Evolutionary conservation across 2,329 filamentous ascomycete species (phyloP), one percentile per base, ranked within the genome.

Genomic region (Claviceps sp.): DNA sequence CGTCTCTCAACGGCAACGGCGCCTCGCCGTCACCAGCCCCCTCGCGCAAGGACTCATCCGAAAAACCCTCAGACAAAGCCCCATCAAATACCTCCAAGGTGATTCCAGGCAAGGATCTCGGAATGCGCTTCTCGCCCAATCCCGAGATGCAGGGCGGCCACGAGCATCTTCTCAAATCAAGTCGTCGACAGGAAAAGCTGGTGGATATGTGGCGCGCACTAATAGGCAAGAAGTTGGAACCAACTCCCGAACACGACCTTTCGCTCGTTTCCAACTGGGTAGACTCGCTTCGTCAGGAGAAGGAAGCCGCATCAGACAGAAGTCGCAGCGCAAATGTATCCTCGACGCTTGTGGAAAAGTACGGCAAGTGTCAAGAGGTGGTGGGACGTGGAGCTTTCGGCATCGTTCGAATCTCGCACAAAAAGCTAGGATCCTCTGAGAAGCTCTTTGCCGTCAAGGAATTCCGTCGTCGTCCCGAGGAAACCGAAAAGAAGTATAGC

Each of bases 371-470:
- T 65, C 91, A 97, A 65, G 93, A 98, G 67, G 83, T 98, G 37
- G 88, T 98, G 24, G 93, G 93, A 20, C 88, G 91, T 40, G 93
- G 93, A 55, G 93, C 93, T 43, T 98, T 98, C 67, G 93, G 93
- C 53, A 95, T 98, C 57, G 93, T 98, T 57, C 82, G 93, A 55
- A 95, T 97, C 67, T 95, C 91, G 16, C 93, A 97, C 78, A 98
- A 98, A 72, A 85, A 88, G 55, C 78, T 94, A 55, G 86, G 88
- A 14, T 86, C 84, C 61, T 83, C 79, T 60, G 93, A 97, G 70
- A 90, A 94, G 71, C 77, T 98, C 9, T 98, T 93, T 63, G 93
- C 93, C 40, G 91, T 98, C 64, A 98, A 98, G 71, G 93, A 98
- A 68, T 98, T 98, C 71, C 88, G 91, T 54, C 86, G 91, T 57